Evolutionary conservation across 306 rosid genomes (phyloP), one percentile per base, ranked within the genome.

Genomic region (Prunus campanulata): DNA sequence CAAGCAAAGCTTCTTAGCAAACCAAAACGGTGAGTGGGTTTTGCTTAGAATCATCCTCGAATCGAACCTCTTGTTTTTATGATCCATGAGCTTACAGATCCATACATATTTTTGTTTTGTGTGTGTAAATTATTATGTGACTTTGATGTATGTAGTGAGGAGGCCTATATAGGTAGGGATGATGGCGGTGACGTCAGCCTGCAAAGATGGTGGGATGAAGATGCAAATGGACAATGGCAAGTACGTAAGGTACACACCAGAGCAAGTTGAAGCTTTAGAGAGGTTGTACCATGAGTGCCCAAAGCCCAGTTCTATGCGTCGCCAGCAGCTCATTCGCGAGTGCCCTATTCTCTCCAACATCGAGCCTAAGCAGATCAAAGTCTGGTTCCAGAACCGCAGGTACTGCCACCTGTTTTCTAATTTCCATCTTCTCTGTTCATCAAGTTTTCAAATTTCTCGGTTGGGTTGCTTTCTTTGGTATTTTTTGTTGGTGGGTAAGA

Each of bases 321-420:
- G 99, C 78, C 99, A 92, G 54, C 99, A 95, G 77, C 93, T 95
- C 48, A 92, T 95, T 49, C 85, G 99, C 68, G 99, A 95, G 59
- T 95, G 99, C 56, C 96, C 99, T 46, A 95, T 95, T 82, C 99
- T 95, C 79, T 92, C 97, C 75, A 81, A 95, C 79, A 95, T 95
- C 75, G 99, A 95, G 76, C 93, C 97, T 10, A 95, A 92, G 70
- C 99, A 95, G 97, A 89, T 95, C 97, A 95, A 95, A 77, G 99
- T 95, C 79, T 95, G 99, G 99, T 95, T 95, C 75, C 99, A 95
- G 71, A 95, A 95, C 74, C 84, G 99, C 73, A 90, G 99, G 98
- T 94, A 67, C 42, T 35, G 42, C 42, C 42, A 35, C 42, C 42
- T 5, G 8, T 35, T 13, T 13, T 24, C 12, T 12, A 60, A 13